Base-by-base conservation (phyloP, 208 protist species). In the Trypanosoma mega region DNA sequence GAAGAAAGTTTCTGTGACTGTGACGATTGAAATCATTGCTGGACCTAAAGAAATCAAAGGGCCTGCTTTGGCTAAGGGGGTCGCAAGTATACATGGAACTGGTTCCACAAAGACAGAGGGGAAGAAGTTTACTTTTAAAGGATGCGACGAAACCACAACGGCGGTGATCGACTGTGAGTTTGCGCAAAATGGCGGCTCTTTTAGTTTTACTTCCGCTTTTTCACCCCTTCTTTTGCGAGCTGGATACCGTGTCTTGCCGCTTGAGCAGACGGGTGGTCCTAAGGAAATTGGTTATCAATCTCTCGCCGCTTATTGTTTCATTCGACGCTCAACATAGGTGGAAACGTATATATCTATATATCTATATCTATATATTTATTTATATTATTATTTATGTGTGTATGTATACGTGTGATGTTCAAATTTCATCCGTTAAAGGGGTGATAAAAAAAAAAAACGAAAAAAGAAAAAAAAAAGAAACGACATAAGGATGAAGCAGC, bases 151-250 rank as follows among this genome's bases (percentile, higher is more conserved):
- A 36, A 51, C 80, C 39, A 84, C 77, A 4, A 79, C 90, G 5
- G 80, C 70, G 44, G 77, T 92, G 11, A 60, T 87, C 57, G 78
- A 79, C 20, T 80, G 87, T 74, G 74, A 68, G n/a, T 94, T 90
- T 65, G 81, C 74, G 55, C 69, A 74, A 50, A 74, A 91, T 68
- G 77, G 75, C 14, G 57, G 50, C 14, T 82, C 79, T 60, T 74
- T 76, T 61, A 50, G 33, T 24, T 94, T 87, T 59, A 75, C 72
- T 31, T 52, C 88, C 6, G 78, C 88, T 50, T 94, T 94, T 50
- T 76, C 75, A 45, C 80, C 80, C 14, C 44, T 56, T 0, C 69
- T 90, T 30, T 64, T 85, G 41, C 81, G 88, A 26, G 39, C 61
- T 29, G 88, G 88, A 0, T 94, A 89, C 50, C 79, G 88, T 5